These are phyloP conservation scores for Penicillium samsonianum DNA, from an alignment of 495 filamentous ascomycete species.

Conservation along the genomic window DNA sequence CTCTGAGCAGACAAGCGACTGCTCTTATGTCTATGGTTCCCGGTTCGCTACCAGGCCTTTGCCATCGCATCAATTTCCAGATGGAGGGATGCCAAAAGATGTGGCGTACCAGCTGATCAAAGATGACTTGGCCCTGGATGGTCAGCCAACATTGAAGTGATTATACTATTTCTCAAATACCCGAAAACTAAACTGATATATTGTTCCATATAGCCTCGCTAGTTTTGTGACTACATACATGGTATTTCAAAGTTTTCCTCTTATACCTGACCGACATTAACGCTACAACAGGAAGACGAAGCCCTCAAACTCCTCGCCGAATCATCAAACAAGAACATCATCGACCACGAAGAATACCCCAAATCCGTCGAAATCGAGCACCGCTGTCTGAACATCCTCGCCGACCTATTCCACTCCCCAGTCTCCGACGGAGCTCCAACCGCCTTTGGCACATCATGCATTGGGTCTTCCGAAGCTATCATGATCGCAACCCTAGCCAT, in stretches of 20 bases:
- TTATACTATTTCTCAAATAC: background rate
- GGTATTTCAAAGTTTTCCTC: conserved; percentile 8
- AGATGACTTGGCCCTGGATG: conserved; percentile 20
- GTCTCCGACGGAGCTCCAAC: conserved; percentile 43
- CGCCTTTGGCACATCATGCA: conserved; percentile 79
- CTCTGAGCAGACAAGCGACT: background rate
- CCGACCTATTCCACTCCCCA: conserved; percentile 75
- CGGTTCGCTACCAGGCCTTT: conserved; percentile 16
- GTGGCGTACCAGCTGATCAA: conserved; percentile 20
- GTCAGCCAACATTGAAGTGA: conserved; percentile 20
- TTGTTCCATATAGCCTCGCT: conserved; percentile 14
- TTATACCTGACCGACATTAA: background rate
- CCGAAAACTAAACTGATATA: background rate
- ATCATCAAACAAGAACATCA: conserved; percentile 85
- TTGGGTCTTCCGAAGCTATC: conserved; percentile 84
- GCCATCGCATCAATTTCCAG: conserved; percentile 15
- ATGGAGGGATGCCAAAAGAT: conserved; percentile 20
- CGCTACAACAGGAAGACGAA: conserved; percentile 67
- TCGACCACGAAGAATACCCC: conserved; percentile 88
- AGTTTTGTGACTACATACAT: conserved; percentile 28
- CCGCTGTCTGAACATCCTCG: conserved; percentile 87
- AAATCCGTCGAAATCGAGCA: conserved; percentile 85
- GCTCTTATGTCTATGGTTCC: conserved; percentile 22
- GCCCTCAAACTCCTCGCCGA: conserved; percentile 87
- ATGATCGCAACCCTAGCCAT: conserved; percentile 85